Base-by-base conservation (phyloP, 495 filamentous ascomycete genomes). In the Peziza echinospora region DNA sequence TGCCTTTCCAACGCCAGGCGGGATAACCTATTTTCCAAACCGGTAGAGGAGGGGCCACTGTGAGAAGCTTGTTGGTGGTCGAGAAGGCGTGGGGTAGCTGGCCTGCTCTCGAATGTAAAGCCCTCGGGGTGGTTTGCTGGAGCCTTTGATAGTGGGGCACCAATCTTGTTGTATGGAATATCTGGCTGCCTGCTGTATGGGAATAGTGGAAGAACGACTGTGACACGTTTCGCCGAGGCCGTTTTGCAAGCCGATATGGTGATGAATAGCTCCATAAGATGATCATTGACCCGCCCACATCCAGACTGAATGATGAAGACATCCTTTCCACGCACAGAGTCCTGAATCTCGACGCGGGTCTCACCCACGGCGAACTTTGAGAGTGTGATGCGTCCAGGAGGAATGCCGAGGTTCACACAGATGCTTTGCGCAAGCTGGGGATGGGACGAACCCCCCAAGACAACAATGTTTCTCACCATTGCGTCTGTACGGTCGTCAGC, bases 221-320 rank as follows among this genome's bases (percentile, higher is more conserved):
- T 96, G 53, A 97, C 82, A 46, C 82, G 71, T 60, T 76, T 80
- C 3, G 89, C 89, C 24, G 83, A 91, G 44, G 91, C 89, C 2
- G 83, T 94, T 65, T 94, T 93, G 71, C 91, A 96, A 51, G 89
- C 89, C 17, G 84, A 91, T 53, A 97, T 87, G 47, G 72, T 92
- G 65, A 97, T 93, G 59, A 93, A 79, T 26, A 97, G 75, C 53
- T 97, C 89, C 67, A 97, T 77, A 41, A 97, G 70, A 62, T 93
- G 77, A 60, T 97, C 89, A 57, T 97, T 97, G 64, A 96, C 83
- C 51, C 80, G 85, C 42, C 82, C 82, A 41, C 65, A 64, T 45
- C 85, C 83, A 43, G 78, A 82, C 62, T 96, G 85, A 53, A 96
- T 81, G 61, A 94, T 91, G 64, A 91, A 93, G 57, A 97, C 87